These are phyloP conservation scores for Sphaceloma murrayae DNA, from an alignment of 2,329 filamentous ascomycete species.

Conservation along the genomic window DNA sequence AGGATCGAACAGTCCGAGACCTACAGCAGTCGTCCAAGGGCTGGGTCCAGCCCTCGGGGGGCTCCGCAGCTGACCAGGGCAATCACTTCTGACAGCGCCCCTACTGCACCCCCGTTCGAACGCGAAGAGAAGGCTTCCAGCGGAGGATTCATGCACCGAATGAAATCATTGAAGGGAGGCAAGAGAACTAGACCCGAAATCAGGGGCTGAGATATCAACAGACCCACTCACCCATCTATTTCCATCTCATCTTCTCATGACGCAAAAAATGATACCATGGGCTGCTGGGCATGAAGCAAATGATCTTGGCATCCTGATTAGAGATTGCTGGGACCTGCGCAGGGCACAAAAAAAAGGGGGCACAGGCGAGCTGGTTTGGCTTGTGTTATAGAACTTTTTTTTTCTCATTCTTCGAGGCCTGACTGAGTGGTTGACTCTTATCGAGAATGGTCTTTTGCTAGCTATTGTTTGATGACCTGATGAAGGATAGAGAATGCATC, in stretches of 20 bases:
- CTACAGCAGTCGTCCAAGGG: conserved; percentile 26
- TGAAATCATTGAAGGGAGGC: conserved; percentile 72
- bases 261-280: conserved; percentile 10
- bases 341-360: neutral
- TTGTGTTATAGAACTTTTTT: conserved; percentile 1
- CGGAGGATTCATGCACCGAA: conserved; percentile 63
- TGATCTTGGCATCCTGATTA: neutral
- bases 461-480: conserved; percentile 8
- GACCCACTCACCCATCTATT: no score
- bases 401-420: neutral
- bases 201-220: no score
- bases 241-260: conserved; percentile 4
- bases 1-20: conserved; percentile 45
- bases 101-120: conserved; percentile 17
- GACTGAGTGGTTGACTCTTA: no score
- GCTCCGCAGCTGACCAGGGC: conserved; percentile 52
- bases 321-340: neutral
- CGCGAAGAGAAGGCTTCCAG: conserved; percentile 37
- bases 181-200: conserved; percentile 39
- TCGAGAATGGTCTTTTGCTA: neutral
- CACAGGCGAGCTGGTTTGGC: conserved; percentile 11
- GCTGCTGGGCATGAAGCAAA: neutral
- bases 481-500: neutral
- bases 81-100: conserved; percentile 38
- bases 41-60: conserved; percentile 51